Evolutionary conservation across 192 early-diverging fungal genomes (phyloP).

Genomic region (Podila epicladia): DNA sequence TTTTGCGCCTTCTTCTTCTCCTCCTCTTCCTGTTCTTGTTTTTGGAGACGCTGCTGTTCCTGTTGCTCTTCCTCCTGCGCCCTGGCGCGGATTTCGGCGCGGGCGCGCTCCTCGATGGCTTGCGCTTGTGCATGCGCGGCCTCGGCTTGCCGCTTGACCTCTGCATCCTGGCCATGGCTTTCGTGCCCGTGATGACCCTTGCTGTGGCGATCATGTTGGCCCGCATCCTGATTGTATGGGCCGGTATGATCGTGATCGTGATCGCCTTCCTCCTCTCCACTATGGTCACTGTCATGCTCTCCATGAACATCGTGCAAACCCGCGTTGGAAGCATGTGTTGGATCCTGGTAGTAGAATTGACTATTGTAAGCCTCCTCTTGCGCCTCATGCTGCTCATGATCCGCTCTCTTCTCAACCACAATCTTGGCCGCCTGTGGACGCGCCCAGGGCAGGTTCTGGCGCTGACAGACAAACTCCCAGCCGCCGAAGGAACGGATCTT

Average conservation of each 20-base stretch:
- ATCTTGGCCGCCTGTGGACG: conserved; percentile 14
- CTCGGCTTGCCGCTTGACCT: neutral
- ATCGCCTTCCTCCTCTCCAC: neutral
- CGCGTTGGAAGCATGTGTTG: neutral
- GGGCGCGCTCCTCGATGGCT: neutral
- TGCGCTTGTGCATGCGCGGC: neutral
- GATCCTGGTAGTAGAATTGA: conserved; percentile 2
- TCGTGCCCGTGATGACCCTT: too few species aligned
- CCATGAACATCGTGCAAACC: neutral
- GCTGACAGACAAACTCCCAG: conserved; percentile 28
- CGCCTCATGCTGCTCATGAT: conserved; percentile 2
- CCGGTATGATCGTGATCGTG: conserved; percentile 18
- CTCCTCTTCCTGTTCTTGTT: neutral
- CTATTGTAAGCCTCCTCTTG: conserved; percentile 5
- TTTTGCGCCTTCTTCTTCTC: neutral
- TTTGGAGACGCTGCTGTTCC: neutral
- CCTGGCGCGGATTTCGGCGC: too few species aligned
- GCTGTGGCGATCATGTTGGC: too few species aligned
- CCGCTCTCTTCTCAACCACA: conserved; percentile 6
- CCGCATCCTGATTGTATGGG: conserved; percentile 14
- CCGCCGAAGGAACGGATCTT: conserved; percentile 15
- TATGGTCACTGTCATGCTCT: neutral
- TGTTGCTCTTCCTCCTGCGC: neutral
- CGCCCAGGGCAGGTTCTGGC: conserved; percentile 15
- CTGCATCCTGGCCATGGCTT: neutral